Evolutionary conservation across 495 filamentous ascomycete genomes (phyloP), one percentile per base, ranked within the genome.

Genomic region (Monascus purpureus): DNA sequence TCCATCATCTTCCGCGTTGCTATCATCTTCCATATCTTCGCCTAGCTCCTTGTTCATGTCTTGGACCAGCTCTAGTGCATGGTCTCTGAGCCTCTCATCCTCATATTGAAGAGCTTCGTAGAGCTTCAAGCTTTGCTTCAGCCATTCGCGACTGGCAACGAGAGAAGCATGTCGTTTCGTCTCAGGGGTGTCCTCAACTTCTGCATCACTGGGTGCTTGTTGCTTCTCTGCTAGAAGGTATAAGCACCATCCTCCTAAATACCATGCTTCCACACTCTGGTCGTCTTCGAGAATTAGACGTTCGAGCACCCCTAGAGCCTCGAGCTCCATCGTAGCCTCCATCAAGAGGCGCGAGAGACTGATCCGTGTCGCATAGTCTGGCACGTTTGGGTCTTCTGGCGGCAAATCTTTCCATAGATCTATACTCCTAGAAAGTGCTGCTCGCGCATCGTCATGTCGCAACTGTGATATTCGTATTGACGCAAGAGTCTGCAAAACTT

Each of bases 191-290:
- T 57, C 54, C 24, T 45, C 50, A 18, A 35, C 41, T 13, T 46
- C 40, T 17, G 37, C 34, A 29, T 56, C 54, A 34, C 30, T 65
- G 28, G 53, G 67, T 56, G 47, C 69, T 45, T 60, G 37, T 43
- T 57, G 47, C 60, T 77, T 84, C 52, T 81, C 73, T 0, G 81
- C 85, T 35, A 80, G 57, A 33, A 90, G 64, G 46, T 82, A 81
- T 36, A 84, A 65, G 35, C 80, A 80, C 80, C 88, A 99, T 7
- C 92, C 92, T 19, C 92, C 88, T 2, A 96, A 63, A 59, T 99
- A 99, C 86, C 85, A 93, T 1, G 80, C 81, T 53, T 99, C 92
- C 8, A 95, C 83, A 53, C 87, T 85, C 40, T 75, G 67, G 50
- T 99, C 92, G 40, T 96, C 86, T 52, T 96, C 92, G 4, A 63